These are phyloP conservation scores for Monilinia fructicola DNA, from an alignment of 2,329 filamentous ascomycete genomes.

Conservation along the genomic window DNA sequence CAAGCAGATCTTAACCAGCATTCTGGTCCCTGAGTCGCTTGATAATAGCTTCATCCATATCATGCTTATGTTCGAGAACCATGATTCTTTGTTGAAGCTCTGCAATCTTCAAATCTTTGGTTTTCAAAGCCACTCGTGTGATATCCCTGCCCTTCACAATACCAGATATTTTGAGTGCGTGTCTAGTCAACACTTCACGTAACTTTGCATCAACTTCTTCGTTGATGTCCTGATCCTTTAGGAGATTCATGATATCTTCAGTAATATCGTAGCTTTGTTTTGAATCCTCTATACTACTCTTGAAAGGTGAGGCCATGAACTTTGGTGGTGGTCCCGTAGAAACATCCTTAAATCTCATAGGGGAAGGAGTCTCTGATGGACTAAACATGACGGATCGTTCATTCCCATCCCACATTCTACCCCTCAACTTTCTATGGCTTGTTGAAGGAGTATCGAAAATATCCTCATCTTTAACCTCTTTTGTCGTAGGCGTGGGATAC, in stretches of 20 bases:
- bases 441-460: conserved; percentile 31
- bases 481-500: conserved; percentile 36
- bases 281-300: neutral
- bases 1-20: neutral
- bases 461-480: conserved; percentile 27
- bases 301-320: conserved; percentile 26
- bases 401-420: conserved; percentile 33
- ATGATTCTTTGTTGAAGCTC: conserved; percentile 66
- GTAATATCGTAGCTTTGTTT: conserved; percentile 43
- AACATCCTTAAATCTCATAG: conserved; percentile 31
- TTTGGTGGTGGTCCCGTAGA: conserved; percentile 26
- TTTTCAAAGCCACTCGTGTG: conserved; percentile 59
- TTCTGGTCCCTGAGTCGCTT: conserved; percentile 29
- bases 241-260: conserved; percentile 51
- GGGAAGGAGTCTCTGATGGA: conserved; percentile 36
- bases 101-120: conserved; percentile 63
- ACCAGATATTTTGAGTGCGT: conserved; percentile 60
- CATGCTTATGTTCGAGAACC: conserved; percentile 54
- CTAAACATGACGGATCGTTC: conserved; percentile 30
- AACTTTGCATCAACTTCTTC: conserved; percentile 44
- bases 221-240: conserved; percentile 48
- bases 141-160: conserved; percentile 65
- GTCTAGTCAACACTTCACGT: conserved; percentile 49
- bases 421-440: conserved; percentile 26
- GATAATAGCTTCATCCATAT: conserved; percentile 51